Evolutionary conservation across 2,329 filamentous ascomycete species (phyloP).

Genomic region (Cercospora citrullina): DNA sequence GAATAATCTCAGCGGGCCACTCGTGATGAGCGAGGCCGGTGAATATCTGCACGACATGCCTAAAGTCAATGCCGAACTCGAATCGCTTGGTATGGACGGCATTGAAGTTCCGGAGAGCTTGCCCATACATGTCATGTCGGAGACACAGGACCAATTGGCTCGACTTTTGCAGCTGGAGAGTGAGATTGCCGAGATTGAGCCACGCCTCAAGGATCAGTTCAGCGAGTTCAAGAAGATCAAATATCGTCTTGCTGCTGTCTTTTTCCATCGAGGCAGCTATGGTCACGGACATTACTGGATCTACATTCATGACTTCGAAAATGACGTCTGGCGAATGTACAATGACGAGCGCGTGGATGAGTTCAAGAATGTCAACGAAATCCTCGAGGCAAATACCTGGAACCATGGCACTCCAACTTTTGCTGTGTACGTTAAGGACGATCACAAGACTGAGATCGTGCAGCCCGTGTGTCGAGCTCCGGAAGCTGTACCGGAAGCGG

Average conservation of each 20-base stretch:
- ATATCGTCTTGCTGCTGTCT: constrained; percentile 86
- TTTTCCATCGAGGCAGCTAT: constrained; percentile 75
- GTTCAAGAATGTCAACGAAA: constrained; percentile 54
- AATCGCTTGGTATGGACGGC: constrained; percentile 38
- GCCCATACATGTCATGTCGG: constrained; percentile 45
- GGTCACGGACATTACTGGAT: constrained; percentile 88
- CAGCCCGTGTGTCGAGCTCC: constrained; percentile 44
- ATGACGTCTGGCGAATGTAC: constrained; percentile 83
- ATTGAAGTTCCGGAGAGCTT: constrained; percentile 48
- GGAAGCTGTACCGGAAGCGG: constrained; percentile 19
- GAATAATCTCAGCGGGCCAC: constrained; percentile 32
- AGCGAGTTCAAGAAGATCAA: constrained; percentile 63
- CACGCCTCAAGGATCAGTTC: constrained; percentile 60
- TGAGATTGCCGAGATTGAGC: constrained; percentile 50
- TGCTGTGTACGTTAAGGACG: constrained; percentile 76
- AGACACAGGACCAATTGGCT: constrained; percentile 47
- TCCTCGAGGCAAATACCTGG: constrained; percentile 65
- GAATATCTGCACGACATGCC: constrained; percentile 48
- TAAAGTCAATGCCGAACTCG: constrained; percentile 42
- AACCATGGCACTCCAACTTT: constrained; percentile 76
- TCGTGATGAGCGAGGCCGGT: constrained; percentile 37
- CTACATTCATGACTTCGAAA: constrained; percentile 87
- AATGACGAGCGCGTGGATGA: constrained; percentile 83
- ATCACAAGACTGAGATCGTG: constrained; percentile 60
- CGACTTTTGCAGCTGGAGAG: constrained; percentile 46